Conservation (phyloP, 192 early-diverging fungal species). For the Gigaspora rosea region DNA sequence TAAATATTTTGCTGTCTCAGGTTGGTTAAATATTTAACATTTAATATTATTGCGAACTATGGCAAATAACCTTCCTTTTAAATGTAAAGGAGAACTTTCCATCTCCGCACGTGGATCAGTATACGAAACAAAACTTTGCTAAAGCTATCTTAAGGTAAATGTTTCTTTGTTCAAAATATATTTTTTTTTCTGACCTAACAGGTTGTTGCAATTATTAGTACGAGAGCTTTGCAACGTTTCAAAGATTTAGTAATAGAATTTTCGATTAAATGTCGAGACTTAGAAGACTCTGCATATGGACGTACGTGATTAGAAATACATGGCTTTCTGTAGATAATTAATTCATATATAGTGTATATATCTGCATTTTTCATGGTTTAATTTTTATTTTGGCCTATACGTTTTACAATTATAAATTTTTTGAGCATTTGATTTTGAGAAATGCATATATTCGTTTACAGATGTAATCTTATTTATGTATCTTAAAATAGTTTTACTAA, state of each 20-base stretch:
- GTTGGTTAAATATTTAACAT: not conserved
- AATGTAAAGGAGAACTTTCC: slow-evolving; percentile 47
- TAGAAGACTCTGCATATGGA: slow-evolving; percentile 39
- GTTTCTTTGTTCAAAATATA: not conserved
- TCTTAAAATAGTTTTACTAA: no score
- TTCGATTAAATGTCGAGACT: slow-evolving; percentile 42
- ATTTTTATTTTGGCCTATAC: no score
- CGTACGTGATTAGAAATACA: not conserved
- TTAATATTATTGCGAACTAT: slow-evolving; percentile 2
- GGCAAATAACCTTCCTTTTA: not conserved
- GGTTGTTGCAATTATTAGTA: slow-evolving; percentile 30
- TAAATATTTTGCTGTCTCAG: slow-evolving; percentile 38
- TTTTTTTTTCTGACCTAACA: not conserved
- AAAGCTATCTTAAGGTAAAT: slow-evolving; percentile 47
- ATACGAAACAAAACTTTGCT: slow-evolving; percentile 45
- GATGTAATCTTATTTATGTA: no score
- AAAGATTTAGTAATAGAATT: slow-evolving; percentile 38
- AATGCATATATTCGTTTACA: no score
- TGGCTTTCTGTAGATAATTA: no score
- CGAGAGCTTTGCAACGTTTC: slow-evolving; percentile 37
- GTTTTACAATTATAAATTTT: no score
- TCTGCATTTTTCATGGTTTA: no score
- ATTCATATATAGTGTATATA: no score
- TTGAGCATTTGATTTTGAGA: no score
- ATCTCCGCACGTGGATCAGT: slow-evolving; percentile 36